These are phyloP conservation scores for Fusarium irregulare DNA, from an alignment of 2,329 filamentous ascomycete genomes.

Conservation along the genomic window DNA sequence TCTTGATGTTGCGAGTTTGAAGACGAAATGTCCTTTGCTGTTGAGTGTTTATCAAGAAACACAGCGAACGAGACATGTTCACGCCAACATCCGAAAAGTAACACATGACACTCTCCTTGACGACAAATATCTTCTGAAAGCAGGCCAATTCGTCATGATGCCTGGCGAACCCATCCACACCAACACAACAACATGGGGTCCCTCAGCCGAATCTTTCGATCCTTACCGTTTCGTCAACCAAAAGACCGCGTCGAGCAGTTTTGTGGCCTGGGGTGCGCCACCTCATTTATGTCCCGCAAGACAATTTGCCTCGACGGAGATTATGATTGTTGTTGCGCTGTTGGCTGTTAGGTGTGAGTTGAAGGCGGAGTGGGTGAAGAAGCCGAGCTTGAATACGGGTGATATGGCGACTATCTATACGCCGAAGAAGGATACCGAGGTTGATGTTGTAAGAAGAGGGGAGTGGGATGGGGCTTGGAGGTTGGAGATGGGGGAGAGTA, in stretches of 20 bases:
- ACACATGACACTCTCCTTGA: conserved; percentile 51
- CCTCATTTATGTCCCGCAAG: conserved; percentile 47
- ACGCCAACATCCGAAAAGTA: conserved; percentile 42
- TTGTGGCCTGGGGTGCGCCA: conserved; percentile 45
- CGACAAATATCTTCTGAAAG: conserved; percentile 51
- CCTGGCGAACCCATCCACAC: conserved; percentile 49
- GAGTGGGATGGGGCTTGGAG: conserved; percentile 36
- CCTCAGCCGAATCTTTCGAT: conserved; percentile 39
- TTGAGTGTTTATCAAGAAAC: conserved; percentile 29
- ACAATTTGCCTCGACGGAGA: conserved; percentile 47
- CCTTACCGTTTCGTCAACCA: conserved; percentile 25
- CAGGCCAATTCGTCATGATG: conserved; percentile 51
- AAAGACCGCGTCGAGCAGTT: conserved; percentile 49
- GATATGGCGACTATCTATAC: conserved; percentile 25
- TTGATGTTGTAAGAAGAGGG: conserved; percentile 15
- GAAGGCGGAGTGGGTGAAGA: conserved; percentile 10
- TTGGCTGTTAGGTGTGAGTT: conserved; percentile 19
- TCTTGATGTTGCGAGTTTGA: conserved; percentile 25
- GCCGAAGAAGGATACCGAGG: conserved; percentile 28
- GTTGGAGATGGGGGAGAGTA: conserved; percentile 43
- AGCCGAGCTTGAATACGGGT: conserved; percentile 4
- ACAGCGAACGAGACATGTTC: conserved; percentile 22
- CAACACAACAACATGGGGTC: conserved; percentile 50
- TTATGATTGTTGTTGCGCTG: conserved; percentile 39
- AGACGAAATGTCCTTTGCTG: conserved; percentile 29